phyloP scores from a whole-genome alignment of 768 basidiomycete species.

The Rhodotorula diobovata region DNA sequence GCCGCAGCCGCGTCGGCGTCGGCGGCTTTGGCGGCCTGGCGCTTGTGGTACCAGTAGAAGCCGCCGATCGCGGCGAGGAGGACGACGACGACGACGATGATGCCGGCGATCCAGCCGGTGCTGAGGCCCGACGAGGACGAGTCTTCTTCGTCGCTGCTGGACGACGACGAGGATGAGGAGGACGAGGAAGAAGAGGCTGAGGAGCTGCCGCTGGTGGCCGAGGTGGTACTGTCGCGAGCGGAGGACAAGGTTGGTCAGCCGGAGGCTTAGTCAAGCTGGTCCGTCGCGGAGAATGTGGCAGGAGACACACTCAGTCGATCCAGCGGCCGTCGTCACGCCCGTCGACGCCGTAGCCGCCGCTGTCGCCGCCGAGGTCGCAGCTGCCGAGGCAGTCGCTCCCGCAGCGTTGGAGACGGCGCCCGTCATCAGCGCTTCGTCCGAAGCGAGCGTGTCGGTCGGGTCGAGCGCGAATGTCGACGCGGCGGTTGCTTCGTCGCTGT shows the following conservation, averaged over 20 bases:
- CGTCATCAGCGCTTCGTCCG: not conserved
- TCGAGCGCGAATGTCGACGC: not conserved
- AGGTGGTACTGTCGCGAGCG: no score
- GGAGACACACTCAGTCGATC: not conserved
- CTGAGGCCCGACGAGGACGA: not conserved
- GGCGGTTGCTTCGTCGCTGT: not conserved
- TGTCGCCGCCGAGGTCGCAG: not conserved
- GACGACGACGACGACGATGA: not conserved
- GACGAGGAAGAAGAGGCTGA: not conserved
- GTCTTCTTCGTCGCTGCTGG: no score
- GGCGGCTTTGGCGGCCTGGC: not conserved
- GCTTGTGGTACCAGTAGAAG: constrained; percentile 2
- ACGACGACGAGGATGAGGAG: not conserved
- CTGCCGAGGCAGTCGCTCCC: not conserved
- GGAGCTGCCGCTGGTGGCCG: not conserved
- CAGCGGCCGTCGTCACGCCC: no score
- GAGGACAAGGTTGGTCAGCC: not conserved
- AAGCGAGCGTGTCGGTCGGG: not conserved
- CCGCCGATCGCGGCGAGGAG: not conserved
- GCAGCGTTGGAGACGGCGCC: no score
- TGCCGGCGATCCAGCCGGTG: not conserved
- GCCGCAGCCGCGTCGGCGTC: not conserved
- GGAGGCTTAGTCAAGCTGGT: not conserved
- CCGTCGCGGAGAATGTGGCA: not conserved
- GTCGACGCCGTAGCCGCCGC: not conserved